phyloP scores from a whole-genome alignment of 139 green algal species.

The Coelastrella sp. region DNA sequence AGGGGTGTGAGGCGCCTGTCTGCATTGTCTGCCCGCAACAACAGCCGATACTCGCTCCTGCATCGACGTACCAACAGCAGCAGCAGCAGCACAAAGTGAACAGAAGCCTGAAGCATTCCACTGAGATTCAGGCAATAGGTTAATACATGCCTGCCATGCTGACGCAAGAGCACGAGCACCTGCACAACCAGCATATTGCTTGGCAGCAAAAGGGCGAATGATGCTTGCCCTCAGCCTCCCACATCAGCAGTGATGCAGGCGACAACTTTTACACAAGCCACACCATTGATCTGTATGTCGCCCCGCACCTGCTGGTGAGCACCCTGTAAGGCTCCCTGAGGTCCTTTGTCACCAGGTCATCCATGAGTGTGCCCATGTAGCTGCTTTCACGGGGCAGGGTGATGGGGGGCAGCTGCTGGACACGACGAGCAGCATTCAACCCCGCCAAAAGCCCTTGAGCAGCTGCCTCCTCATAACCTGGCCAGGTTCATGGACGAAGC shows the following conservation, averaged over 20 bases:
- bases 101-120: too few species aligned
- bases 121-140: too few species aligned
- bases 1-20: constrained; percentile 93
- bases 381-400: constrained; percentile 79
- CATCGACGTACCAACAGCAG: constrained; percentile 36
- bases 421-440: constrained; percentile 89
- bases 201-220: too few species aligned
- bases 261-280: not conserved
- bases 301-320: constrained; percentile 83
- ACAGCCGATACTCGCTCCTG: constrained; percentile 87
- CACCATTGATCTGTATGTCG: not conserved
- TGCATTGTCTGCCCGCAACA: constrained; percentile 96
- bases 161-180: too few species aligned
- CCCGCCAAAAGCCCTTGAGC: constrained; percentile 94
- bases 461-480: constrained; percentile 96
- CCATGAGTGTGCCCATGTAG: constrained; percentile 96
- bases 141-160: too few species aligned
- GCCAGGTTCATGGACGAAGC: not conserved
- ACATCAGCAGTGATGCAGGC: not conserved
- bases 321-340: constrained; percentile 97
- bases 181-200: too few species aligned
- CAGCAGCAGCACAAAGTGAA: not conserved
- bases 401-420: constrained; percentile 62
- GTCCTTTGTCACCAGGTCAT: constrained; percentile 98
- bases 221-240: not conserved